Base-by-base conservation (phyloP, 495 filamentous ascomycete species). In the Chaetomium tenue region DNA sequence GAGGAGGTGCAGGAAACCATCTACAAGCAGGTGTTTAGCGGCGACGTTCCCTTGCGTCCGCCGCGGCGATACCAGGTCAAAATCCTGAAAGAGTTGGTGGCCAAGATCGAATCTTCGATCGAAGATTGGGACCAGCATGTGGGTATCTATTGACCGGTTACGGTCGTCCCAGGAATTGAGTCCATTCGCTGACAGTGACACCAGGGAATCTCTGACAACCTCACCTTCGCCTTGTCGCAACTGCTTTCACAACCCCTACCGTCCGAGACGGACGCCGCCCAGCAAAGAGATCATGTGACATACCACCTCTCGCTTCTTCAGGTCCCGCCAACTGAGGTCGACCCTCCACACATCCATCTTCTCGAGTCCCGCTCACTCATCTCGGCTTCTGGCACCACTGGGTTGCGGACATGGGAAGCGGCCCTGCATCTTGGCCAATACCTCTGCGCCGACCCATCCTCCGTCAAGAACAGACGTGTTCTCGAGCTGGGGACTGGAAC, bases 401-500 rank as follows among this genome's bases (percentile, higher is more conserved):
- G 93, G 0, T 79, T 91, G 30, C 86, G 93, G 13, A 98, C 93
- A 6, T 98, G 93, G 93, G 93, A 97, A 77, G 93, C 93, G 5
- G 87, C 91, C 0, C 76, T 98, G n/a, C 89, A 92, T 71, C 81
- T 97, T 0, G 91, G 87, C 0, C 83, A 90, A 23, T 96, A 87
- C 66, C 86, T 94, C 39, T 76, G 73, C 56, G 37, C 54, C 13
- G 68, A 75, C 61, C 73, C 77, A 6, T 63, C 65, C 3, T 47
- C 76, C 12, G 73, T 94, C 13, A 64, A 65, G 42, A 79, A 78
- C 15, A 88, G 88, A 65, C 79, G 76, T 0, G 79, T 97, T 5
- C 79, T 98, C n/a, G 93, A 98, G 71, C 81, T 97, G 16, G 93
- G 94, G 5, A 87, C 91, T 1, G 93, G 93, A 0, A 96, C 93